Evolutionary conservation across 148 eudicot genomes (phyloP), one percentile per base, ranked within the genome.

Genomic region (Gaultheria prostrata): DNA sequence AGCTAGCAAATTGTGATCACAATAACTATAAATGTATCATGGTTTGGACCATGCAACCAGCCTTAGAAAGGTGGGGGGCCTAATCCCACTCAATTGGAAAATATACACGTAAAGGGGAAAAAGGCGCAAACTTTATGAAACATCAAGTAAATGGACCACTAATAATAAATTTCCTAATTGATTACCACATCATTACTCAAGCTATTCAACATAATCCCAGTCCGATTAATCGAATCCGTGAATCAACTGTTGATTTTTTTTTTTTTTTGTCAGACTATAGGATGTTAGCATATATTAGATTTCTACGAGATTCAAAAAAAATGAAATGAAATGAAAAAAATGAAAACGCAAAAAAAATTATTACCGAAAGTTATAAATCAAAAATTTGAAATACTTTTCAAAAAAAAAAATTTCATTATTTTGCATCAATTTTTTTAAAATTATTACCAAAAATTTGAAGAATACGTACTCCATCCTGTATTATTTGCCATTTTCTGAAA

Each of bases 11-110:
- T 76, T 83, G 78, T 51, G 74, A 59, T 77, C 61, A 77, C 21
- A 13, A 30, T 63, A 21, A 61, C 11, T 69, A 83, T n/a, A n/a
- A n/a, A n/a, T 6, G 21, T 53, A 33, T 24, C 28, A 76, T 33
- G 28, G 71, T 71, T 73, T 72, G 83, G 80, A 84, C 79, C 57
- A 84, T 56, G 83, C 86, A 84, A 72, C 70, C 56, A 26, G 33
- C 67, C n/a, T 67, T 28, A 18, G 24, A 80, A 84, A 72, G 79
- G 73, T 56, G 72, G 53, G 83, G 82, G 83, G 61, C 83, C 82
- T 30, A 35, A 51, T 84, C 57, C 72, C 72, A 69, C 56, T n/a
- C 9, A 72, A 70, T 24, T 33, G 11, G 24, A n/a, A 26, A 69
- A 57, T 53, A 49, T 70, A 15, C 81, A 70, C 77, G 33, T 32